Conservation (phyloP, 257 asterid genomes). For the Solanum paucissectum region DNA sequence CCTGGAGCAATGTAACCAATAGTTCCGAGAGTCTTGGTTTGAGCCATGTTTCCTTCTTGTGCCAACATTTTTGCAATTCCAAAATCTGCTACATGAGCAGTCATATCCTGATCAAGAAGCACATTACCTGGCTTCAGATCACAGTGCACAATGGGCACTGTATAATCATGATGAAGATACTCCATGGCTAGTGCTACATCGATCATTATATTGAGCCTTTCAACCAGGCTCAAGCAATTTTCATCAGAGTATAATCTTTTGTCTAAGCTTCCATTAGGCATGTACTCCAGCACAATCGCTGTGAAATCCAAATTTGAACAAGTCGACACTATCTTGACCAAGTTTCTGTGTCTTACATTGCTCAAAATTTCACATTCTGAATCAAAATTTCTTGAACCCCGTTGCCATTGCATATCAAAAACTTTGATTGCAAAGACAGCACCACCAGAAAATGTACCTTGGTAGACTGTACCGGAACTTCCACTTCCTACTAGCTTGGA, state of each 20-base stretch:
- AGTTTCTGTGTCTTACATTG: constrained; percentile 28
- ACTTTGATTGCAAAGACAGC: constrained; percentile 24
- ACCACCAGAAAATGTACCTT: background rate
- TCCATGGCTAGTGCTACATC: constrained; percentile 30
- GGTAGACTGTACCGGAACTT: constrained; percentile 22
- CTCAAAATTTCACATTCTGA: constrained; percentile 30
- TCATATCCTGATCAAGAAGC: constrained; percentile 34
- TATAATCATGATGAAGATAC: constrained; percentile 32
- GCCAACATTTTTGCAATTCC: constrained; percentile 30
- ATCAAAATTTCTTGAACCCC: constrained; percentile 13
- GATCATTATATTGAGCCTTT: constrained; percentile 22
- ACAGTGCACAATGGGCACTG: constrained; percentile 25
- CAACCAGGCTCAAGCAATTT: constrained; percentile 6
- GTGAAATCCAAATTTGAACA: constrained; percentile 37
- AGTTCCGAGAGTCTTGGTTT: constrained; percentile 32
- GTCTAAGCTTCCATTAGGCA: constrained; percentile 38
- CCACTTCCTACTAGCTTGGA: constrained; percentile 18
- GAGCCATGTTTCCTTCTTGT: constrained; percentile 9
- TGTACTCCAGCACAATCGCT: constrained; percentile 29
- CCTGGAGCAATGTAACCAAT: constrained; percentile 48
- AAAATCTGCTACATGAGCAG: constrained; percentile 38
- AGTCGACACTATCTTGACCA: constrained; percentile 26
- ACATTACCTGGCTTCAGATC: constrained; percentile 40
- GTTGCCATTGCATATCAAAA: constrained; percentile 11
- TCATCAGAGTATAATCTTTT: constrained; percentile 13